Conservation (phyloP, 2,329 filamentous ascomycete genomes). For the Arthrobotrys sphaeroides region DNA sequence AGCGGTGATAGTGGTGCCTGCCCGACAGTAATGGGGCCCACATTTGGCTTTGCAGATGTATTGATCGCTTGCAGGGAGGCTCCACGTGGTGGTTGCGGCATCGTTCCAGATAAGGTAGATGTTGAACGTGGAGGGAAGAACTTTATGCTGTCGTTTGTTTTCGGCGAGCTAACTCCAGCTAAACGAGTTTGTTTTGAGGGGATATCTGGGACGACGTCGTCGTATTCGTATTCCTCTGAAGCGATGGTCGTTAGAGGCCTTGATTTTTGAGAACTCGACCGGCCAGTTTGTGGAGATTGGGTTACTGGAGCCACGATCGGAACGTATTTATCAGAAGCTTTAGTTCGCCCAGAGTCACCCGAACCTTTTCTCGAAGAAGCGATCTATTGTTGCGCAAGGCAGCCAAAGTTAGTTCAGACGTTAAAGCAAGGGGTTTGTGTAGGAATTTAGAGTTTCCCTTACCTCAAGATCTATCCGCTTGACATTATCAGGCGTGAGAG, state of each 20-base stretch:
- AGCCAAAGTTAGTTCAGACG: slow-evolving; percentile 25
- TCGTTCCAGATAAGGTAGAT: slow-evolving; percentile 40
- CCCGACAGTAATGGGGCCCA: slow-evolving; percentile 17
- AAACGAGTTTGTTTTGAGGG: slow-evolving; percentile 33
- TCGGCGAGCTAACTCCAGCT: slow-evolving; percentile 17
- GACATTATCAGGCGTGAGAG: slow-evolving; percentile 81
- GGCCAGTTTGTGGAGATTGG: slow-evolving; percentile 18
- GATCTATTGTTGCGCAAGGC: slow-evolving; percentile 40
- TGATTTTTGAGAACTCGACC: slow-evolving; percentile 41
- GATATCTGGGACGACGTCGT: slow-evolving; percentile 49
- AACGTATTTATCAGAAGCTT: slow-evolving; percentile 41
- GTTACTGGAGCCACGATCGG: slow-evolving; percentile 13
- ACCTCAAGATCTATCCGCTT: slow-evolving; percentile 73
- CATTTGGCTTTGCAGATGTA: slow-evolving; percentile 23
- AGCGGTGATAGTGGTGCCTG: slow-evolving; percentile 41
- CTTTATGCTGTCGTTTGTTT: slow-evolving; percentile 43
- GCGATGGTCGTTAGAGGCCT: slow-evolving; percentile 44
- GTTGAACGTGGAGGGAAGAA: slow-evolving; percentile 50
- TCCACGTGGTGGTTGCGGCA: slow-evolving; percentile 45
- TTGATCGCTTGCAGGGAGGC: slow-evolving; percentile 46
- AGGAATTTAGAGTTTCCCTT: slow-evolving; percentile 29
- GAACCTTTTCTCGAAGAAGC: slow-evolving; percentile 52
- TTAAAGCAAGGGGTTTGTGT: slow-evolving; percentile 30
- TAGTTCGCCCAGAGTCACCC: slow-evolving; percentile 40
- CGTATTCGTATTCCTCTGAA: slow-evolving; percentile 41